Conservation (phyloP, 2,329 filamentous ascomycete species). For the Pestalotiopsis sp. region DNA sequence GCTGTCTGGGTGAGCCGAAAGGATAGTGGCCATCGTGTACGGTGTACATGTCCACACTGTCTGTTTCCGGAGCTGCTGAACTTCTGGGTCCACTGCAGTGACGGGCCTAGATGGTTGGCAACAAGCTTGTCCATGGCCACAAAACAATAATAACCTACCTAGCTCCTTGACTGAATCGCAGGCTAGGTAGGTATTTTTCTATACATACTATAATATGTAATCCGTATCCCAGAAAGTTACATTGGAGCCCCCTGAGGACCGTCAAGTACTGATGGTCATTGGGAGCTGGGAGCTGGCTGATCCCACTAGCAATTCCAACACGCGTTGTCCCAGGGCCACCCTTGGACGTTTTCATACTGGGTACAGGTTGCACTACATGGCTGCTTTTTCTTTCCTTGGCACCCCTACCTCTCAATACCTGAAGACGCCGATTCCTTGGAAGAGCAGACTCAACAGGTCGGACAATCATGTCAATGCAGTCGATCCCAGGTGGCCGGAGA, state of each 20-base stretch:
- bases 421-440: background rate
- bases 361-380: background rate
- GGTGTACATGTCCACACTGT: background rate
- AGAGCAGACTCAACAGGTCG: background rate
- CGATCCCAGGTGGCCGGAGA: background rate
- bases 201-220: background rate
- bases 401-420: background rate
- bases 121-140: background rate
- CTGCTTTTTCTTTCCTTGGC: background rate
- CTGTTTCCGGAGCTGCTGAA: background rate
- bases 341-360: background rate
- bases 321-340: constrained; percentile 2
- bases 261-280: background rate
- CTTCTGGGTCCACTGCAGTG: background rate
- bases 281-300: background rate
- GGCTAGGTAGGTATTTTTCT: background rate
- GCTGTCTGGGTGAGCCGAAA: background rate
- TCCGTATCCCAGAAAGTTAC: constrained; percentile 2
- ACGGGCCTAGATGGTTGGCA: background rate
- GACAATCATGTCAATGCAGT: background rate
- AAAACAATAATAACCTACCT: background rate
- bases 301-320: constrained; percentile 9
- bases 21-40: background rate
- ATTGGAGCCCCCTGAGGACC: background rate
- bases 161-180: constrained; percentile 9